phyloP scores from a whole-genome alignment of 2,329 filamentous ascomycete genomes.

The Aspergillus melleus region DNA sequence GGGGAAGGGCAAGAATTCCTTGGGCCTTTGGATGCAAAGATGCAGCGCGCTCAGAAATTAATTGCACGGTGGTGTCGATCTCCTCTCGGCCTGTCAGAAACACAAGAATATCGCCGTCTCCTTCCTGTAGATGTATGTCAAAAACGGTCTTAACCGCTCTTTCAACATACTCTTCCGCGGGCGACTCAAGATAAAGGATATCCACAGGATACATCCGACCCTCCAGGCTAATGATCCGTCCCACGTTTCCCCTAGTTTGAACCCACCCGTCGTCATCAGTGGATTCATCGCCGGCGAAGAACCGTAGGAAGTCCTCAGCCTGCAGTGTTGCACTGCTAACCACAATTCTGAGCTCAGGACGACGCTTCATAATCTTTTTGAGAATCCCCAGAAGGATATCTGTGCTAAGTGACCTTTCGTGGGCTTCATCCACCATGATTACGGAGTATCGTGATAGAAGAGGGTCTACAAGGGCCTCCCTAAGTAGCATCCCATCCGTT shows the following conservation, averaged over 20 bases:
- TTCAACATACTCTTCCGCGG: slow-evolving; percentile 84
- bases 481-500: slow-evolving; percentile 86
- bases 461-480: slow-evolving; percentile 91
- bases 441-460: slow-evolving; percentile 87
- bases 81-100: slow-evolving; percentile 93
- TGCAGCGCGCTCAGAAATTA: slow-evolving; percentile 70
- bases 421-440: slow-evolving; percentile 97
- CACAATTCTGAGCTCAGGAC: slow-evolving; percentile 81
- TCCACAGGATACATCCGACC: slow-evolving; percentile 89
- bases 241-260: slow-evolving; percentile 45
- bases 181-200: slow-evolving; percentile 73
- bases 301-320: slow-evolving; percentile 78
- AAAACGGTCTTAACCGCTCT: slow-evolving; percentile 79
- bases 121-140: slow-evolving; percentile 80
- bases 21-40: slow-evolving; percentile 61
- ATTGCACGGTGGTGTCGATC: slow-evolving; percentile 79
- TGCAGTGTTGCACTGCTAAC: slow-evolving; percentile 93
- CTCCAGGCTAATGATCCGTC: slow-evolving; percentile 78
- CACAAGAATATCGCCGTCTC: slow-evolving; percentile 81
- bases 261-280: slow-evolving; percentile 34
- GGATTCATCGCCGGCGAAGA: slow-evolving; percentile 62
- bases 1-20: slow-evolving; percentile 68
- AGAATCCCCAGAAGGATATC: slow-evolving; percentile 86
- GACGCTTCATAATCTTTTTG: slow-evolving; percentile 81
- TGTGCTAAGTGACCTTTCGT: slow-evolving; percentile 89